Conservation (phyloP, 306 rosid genomes). For the Erythrophleum fordii region DNA sequence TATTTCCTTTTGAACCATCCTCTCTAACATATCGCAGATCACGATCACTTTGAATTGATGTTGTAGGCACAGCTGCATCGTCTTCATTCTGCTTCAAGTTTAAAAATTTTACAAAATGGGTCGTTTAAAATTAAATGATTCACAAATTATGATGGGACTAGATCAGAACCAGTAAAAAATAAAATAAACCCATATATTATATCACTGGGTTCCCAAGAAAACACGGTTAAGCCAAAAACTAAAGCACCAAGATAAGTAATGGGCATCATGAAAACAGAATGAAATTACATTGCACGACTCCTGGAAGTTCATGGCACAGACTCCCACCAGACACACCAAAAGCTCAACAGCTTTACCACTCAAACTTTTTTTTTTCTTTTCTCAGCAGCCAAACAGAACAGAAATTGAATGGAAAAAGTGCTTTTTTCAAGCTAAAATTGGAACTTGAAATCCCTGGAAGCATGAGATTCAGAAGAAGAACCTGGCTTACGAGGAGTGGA, state of each 20-base stretch:
- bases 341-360: neutral
- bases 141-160: neutral
- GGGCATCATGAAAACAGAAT: neutral
- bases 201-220: neutral
- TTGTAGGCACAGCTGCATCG: neutral
- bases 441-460: neutral
- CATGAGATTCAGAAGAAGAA: neutral
- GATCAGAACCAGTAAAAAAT: neutral
- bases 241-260: neutral
- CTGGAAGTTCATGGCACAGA: neutral
- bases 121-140: neutral
- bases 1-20: neutral
- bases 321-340: neutral
- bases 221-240: neutral
- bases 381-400: constrained; percentile 10
- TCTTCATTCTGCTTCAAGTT: constrained; percentile 21
- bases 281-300: neutral
- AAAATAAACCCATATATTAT: neutral
- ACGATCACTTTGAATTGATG: constrained; percentile 6
- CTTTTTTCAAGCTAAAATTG: neutral
- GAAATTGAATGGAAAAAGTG: neutral
- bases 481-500: neutral
- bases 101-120: neutral
- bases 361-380: neutral
- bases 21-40: neutral